Conservation (phyloP, 805 yeast species). For the Candida schatavii region DNA sequence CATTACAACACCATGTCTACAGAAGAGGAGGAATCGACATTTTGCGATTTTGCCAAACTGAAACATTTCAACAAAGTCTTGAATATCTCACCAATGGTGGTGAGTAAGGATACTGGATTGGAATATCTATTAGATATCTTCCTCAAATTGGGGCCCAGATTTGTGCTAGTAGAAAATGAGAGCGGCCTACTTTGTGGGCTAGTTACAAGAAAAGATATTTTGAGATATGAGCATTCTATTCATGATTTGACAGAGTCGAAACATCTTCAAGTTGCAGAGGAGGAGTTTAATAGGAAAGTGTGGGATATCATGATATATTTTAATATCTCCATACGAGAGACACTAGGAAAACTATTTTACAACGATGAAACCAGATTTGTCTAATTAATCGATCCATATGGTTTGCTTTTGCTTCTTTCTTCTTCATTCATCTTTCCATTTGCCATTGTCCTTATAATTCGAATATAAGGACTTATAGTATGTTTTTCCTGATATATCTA, state of each 20-base stretch:
- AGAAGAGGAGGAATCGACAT: constrained; percentile 2
- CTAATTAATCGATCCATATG: constrained; percentile 4
- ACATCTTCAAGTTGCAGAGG: constrained; percentile 12
- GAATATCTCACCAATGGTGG: constrained; percentile 60
- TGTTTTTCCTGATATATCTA: constrained; percentile 69
- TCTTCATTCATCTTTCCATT: constrained; percentile 65
- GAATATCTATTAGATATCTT: constrained; percentile 67
- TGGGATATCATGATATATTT: constrained; percentile 32
- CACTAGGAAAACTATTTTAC: constrained; percentile 26
- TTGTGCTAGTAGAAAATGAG: constrained; percentile 58
- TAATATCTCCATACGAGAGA: constrained; percentile 16
- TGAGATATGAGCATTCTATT: constrained; percentile 54
- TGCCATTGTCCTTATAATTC: constrained; percentile 73
- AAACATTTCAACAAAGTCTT: constrained; percentile 29
- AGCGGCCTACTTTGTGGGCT: constrained; percentile 65
- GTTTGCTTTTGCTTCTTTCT: neutral
- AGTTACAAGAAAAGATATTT: constrained; percentile 81
- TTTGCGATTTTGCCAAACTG: constrained; percentile 11
- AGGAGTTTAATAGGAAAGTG: constrained; percentile 27
- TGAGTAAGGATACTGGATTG: constrained; percentile 51
- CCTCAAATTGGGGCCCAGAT: constrained; percentile 74
- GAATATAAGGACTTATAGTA: constrained; percentile 65
- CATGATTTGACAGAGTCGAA: constrained; percentile 17
- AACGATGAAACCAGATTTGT: constrained; percentile 30
- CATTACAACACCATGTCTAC: constrained; percentile 7